Evolutionary conservation across 2,329 filamentous ascomycete species (phyloP).

Genomic region (Epichloe glyceriae): DNA sequence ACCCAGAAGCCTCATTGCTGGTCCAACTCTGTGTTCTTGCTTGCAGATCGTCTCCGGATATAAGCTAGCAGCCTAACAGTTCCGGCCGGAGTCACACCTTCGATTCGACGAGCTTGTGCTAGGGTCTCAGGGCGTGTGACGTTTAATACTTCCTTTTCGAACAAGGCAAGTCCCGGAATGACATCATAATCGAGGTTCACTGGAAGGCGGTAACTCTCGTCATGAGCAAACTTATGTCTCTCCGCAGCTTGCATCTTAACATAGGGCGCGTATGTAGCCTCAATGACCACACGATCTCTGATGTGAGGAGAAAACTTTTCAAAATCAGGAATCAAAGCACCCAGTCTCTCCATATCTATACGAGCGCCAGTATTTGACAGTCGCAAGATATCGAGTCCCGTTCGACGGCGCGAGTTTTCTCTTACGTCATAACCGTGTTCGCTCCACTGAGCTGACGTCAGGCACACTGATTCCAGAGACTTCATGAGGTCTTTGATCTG

Average conservation of each 20-base stretch:
- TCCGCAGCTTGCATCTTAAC: conserved; percentile 57
- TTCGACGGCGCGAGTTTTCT: conserved; percentile 52
- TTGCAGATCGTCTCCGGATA: conserved; percentile 28
- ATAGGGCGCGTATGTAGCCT: conserved; percentile 79
- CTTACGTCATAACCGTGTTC: conserved; percentile 56
- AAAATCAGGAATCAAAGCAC: conserved; percentile 43
- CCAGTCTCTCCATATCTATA: conserved; percentile 39
- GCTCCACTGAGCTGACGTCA: conserved; percentile 54
- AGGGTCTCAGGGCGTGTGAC: conserved; percentile 68
- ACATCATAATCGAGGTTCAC: conserved; percentile 61
- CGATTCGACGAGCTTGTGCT: conserved; percentile 76
- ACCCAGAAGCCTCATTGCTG: not conserved
- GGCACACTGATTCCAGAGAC: conserved; percentile 43
- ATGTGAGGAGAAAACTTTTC: conserved; percentile 43
- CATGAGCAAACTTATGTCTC: conserved; percentile 55
- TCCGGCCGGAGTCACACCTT: conserved; percentile 58
- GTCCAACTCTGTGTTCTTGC: not conserved
- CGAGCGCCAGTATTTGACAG: conserved; percentile 40
- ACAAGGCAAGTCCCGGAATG: conserved; percentile 63
- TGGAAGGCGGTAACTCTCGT: conserved; percentile 65
- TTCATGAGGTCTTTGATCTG: conserved; percentile 55
- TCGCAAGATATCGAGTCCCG: conserved; percentile 68
- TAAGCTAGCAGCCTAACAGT: conserved; percentile 48
- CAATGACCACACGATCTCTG: conserved; percentile 59
- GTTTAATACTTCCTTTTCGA: conserved; percentile 61